These are phyloP conservation scores for Arabidopsis lyrata DNA, from an alignment of 441 rosid genomes.

Conservation along the genomic window DNA sequence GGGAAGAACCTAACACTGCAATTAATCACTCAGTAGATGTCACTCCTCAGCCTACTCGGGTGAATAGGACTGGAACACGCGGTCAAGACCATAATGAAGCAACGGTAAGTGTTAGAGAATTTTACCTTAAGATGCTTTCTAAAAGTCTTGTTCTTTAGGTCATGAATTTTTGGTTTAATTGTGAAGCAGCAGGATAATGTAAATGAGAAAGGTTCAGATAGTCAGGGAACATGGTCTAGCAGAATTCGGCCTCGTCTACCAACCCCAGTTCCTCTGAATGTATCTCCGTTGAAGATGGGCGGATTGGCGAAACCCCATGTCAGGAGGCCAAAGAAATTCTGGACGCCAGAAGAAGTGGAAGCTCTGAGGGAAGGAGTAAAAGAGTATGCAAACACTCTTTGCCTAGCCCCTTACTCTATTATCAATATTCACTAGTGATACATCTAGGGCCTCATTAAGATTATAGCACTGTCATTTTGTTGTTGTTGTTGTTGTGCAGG, in stretches of 20 bases:
- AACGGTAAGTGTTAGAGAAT: conserved; percentile 15
- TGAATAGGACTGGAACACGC: conserved; percentile 17
- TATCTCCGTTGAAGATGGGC: conserved; percentile 30
- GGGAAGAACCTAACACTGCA: conserved; percentile 8
- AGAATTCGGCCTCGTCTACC: conserved; percentile 38
- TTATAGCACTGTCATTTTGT: conserved; percentile 13
- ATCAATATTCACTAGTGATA: neutral
- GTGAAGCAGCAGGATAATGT: conserved; percentile 32
- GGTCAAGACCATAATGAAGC: conserved; percentile 16
- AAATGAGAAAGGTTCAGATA: conserved; percentile 24
- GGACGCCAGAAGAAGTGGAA: conserved; percentile 43
- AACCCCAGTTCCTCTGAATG: conserved; percentile 26
- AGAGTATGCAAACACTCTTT: conserved; percentile 37
- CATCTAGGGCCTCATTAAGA: conserved; percentile 1
- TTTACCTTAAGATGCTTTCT: conserved; percentile 6
- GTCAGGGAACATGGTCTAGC: conserved; percentile 35
- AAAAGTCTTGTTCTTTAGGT: conserved; percentile 16
- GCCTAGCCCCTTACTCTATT: neutral
- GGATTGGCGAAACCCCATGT: conserved; percentile 1
- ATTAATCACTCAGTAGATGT: neutral
- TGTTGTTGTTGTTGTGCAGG: conserved; percentile 33
- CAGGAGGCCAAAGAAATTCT: conserved; percentile 38
- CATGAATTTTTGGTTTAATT: conserved; percentile 27
- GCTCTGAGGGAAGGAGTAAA: conserved; percentile 45
- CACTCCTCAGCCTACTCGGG: conserved; percentile 34